Base-by-base conservation (phyloP, 1,139 yeast genomes). In the Nakaseomyces uthaithaninus region DNA sequence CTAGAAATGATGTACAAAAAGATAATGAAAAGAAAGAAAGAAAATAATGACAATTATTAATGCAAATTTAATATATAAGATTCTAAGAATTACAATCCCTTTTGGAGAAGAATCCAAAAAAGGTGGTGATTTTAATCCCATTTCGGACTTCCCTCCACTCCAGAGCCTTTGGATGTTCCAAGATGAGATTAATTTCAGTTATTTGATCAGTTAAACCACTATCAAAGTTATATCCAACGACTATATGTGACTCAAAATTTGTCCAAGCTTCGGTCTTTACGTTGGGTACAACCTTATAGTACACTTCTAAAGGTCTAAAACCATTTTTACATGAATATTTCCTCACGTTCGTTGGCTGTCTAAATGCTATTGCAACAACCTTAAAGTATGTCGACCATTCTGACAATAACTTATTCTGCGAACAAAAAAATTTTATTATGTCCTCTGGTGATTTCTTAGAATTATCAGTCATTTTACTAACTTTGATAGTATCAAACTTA, bases 261-360 rank as follows among this genome's bases (percentile, higher is more conserved):
- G 45, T 27, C 27, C 42, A 39, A 2, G 44, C 30, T 24, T 42
- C 46, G 14, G 40, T 35, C 7, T 23, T 39, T 10, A 26, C 33
- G 28, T 42, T 33, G 3, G 51, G 49, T 6, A 11, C 24, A 3
- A 46, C 45, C 37, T 43, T 48, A 33, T 39, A 48, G 30, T 40
- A 42, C 2, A 45, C 34, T 14, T 20, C 26, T 12, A 40, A 10
- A 2, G 27, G 19, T 11, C 17, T 28, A 10, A 18, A 24, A 11
- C 17, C 16, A n/a, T 31, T 19, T 18, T 16, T 39, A 33, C 4
- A 18, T n/a, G 5, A 27, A 11, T 6, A 33, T 27, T 11, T 4
- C 10, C 7, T 20, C 2, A 19, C 17, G 5, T 7, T n/a, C 9
- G 25, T 19, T 19, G 35, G 25, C 20, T 31, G 25, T 17, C 25